Evolutionary conservation across 1,139 yeast genomes (phyloP).

Genomic region (Lodderomyces parapsilosis): DNA sequence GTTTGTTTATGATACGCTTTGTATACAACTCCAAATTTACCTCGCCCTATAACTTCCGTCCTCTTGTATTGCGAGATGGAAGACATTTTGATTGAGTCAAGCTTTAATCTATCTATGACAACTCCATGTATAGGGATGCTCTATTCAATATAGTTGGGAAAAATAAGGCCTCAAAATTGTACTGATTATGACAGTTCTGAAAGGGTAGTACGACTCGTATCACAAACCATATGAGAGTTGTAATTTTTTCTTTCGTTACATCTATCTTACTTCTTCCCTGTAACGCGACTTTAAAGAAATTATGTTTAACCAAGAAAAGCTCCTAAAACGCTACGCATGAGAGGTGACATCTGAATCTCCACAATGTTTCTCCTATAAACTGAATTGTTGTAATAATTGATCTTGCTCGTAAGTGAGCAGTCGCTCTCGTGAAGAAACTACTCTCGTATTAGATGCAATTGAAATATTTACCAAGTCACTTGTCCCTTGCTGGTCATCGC

Average conservation of each 20-base stretch:
- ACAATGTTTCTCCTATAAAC: slow-evolving; percentile 2
- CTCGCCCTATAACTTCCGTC: slow-evolving; percentile 91
- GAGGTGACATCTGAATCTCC: no score
- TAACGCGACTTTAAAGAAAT: no score
- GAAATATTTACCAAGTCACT: slow-evolving; percentile 5
- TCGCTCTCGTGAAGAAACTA: slow-evolving; percentile 3
- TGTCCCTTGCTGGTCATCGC: neutral
- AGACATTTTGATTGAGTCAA: slow-evolving; percentile 9
- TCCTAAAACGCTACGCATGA: no score
- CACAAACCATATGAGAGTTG: neutral
- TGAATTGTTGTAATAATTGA: slow-evolving; percentile 13
- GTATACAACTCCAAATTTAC: slow-evolving; percentile 95
- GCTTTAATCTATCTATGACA: neutral
- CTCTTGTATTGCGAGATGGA: slow-evolving; percentile 53
- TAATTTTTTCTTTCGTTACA: neutral
- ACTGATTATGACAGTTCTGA: no score
- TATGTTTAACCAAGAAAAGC: no score
- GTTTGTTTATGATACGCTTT: slow-evolving; percentile 69
- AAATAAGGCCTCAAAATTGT: no score
- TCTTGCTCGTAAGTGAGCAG: slow-evolving; percentile 12
- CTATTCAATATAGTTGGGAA: no score
- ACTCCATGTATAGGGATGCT: neutral
- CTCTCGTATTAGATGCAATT: slow-evolving; percentile 1
- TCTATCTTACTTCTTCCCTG: no score
- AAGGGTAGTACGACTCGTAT: neutral